Evolutionary conservation across 495 filamentous ascomycete species (phyloP), one percentile per base, ranked within the genome.

Genomic region (Xylaria telfairii): DNA sequence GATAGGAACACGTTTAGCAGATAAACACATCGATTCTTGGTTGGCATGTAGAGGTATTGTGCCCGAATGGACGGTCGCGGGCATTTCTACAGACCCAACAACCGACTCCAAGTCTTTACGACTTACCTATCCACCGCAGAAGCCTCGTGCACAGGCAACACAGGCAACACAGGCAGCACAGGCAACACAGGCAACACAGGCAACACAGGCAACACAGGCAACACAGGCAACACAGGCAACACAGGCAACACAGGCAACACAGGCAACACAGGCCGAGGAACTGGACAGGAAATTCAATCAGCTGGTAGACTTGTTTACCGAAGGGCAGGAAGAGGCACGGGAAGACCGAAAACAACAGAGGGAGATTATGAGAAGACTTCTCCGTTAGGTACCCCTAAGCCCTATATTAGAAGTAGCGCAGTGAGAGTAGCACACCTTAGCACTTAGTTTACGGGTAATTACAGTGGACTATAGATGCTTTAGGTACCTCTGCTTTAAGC

Each of bases 311-410:
- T 46, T 63, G 24, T 46, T 63, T 0, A 15, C 30, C 21, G 46
- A 21, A 63, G 60, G 60, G n/a, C 60, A 63, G 39, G 60, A 63
- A 63, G 60, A 63, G 24, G 60, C 60, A 17, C 60, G 60, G 10
- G 60, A 63, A 19, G 60, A 63, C 19, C 60, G 60, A 28, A 39
- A 9, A 12, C 57, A 3, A 26, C 57, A 61, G 37, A 41, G 32
- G 57, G 57, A 61, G 37, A 24, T 61, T 4, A 61, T 61, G 57
- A 61, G 7, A n/a, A 39, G 57, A 42, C 57, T 61, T 61, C 57
- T 61, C 15, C 57, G n/a, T n/a, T n/a, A n/a, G n/a, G n/a, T n/a
- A n/a, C n/a, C n/a, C n/a, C n/a, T n/a, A n/a, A n/a, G n/a, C n/a
- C n/a, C n/a, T n/a, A n/a, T n/a, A n/a, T n/a, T n/a, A n/a, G n/a